Conservation (phyloP, 169 alveolate species). For the Eimeria maxima region DNA sequence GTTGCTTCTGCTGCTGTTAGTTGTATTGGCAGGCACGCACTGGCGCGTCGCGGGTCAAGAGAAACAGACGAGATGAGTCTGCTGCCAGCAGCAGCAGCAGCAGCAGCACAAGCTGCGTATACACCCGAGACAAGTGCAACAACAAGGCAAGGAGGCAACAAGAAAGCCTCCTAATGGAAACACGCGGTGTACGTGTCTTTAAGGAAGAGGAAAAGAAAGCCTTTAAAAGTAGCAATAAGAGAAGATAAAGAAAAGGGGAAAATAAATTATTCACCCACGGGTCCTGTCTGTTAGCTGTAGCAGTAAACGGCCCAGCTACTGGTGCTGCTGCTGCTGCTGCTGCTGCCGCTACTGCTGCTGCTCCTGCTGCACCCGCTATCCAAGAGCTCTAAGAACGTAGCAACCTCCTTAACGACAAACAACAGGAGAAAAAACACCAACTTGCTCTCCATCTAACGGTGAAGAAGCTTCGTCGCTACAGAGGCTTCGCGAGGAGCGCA, state of each 20-base stretch:
- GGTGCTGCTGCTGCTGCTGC: slow-evolving; percentile 9
- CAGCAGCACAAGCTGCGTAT: not conserved
- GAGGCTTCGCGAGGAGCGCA: slow-evolving; percentile 14
- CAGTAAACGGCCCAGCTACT: not conserved
- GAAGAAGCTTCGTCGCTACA: not conserved
- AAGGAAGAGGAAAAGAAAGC: not conserved
- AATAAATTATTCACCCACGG: not conserved
- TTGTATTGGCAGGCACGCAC: not conserved
- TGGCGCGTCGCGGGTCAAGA: not conserved
- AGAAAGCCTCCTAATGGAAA: not conserved
- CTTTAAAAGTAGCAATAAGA: not conserved
- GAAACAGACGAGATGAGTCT: not conserved
- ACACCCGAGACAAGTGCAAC: not conserved
- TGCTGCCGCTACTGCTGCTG: slow-evolving; percentile 2
- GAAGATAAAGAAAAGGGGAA: not conserved
- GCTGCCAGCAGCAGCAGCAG: not conserved
- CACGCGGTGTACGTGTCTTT: not conserved
- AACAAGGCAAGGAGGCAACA: not conserved
- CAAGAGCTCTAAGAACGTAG: not conserved
- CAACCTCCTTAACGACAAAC: not conserved
- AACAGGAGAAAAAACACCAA: not conserved
- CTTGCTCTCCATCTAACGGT: not conserved
- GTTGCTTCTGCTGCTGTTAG: not conserved
- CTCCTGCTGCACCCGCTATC: slow-evolving; percentile 6
- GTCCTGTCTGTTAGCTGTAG: not conserved